A percentile compares a stretch with the other conserved stretches of the same genome.
These are phyloP conservation scores for Aspergillus felis DNA, from an alignment of 2,329 filamentous ascomycete species.

Conservation along the genomic window DNA sequence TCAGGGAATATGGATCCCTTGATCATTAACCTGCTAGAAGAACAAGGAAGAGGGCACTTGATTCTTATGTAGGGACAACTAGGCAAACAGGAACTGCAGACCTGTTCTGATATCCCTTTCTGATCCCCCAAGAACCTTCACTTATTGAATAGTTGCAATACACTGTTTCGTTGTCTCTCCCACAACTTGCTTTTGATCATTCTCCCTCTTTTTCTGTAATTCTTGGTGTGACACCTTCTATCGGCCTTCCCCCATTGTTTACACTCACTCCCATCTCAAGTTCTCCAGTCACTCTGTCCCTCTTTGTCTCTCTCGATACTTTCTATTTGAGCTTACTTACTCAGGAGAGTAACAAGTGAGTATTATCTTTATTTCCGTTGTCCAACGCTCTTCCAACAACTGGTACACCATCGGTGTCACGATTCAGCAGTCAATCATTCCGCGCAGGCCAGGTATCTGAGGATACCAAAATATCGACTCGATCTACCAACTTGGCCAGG, in stretches of 20 bases:
- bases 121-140: background rate
- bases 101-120: background rate
- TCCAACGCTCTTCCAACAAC: background rate
- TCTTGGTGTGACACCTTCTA: background rate
- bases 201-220: background rate
- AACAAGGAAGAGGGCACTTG: background rate
- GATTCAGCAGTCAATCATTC: background rate
- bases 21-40: background rate
- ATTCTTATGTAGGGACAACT: background rate
- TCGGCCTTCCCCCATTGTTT: background rate
- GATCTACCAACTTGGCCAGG: background rate
- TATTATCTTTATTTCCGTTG: background rate
- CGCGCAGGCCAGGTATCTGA: background rate
- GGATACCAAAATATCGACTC: background rate
- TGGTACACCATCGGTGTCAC: background rate
- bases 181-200: background rate
- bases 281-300: background rate
- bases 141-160: background rate
- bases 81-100: background rate
- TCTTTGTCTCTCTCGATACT: constrained; percentile 2
- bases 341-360: background rate
- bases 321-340: constrained; percentile 1
- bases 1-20: background rate
- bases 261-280: background rate
- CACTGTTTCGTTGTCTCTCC: background rate